Evolutionary conservation across 1,284 basidiomycete species (phyloP).

Genomic region (Moniliella sp.): DNA sequence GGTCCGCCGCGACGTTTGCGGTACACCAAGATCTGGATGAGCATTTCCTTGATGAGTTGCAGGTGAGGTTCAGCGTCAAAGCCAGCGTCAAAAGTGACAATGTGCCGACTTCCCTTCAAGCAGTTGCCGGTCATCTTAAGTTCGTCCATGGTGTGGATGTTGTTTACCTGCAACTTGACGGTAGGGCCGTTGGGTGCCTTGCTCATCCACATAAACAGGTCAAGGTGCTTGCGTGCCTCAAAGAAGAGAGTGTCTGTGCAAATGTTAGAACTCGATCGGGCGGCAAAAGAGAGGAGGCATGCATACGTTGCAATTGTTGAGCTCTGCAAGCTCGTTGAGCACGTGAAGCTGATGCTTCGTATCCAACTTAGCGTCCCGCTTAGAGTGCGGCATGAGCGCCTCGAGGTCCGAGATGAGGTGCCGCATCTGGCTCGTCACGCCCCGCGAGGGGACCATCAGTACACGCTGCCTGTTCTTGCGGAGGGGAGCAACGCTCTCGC

Average conservation of each 20-base stretch:
- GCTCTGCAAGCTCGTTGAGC: slow-evolving; percentile 84
- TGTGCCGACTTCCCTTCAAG: slow-evolving; percentile 74
- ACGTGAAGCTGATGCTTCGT: slow-evolving; percentile 84
- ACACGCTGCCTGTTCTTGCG: slow-evolving; percentile 45
- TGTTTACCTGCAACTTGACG: slow-evolving; percentile 91
- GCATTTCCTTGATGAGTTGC: slow-evolving; percentile 71
- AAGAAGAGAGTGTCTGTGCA: slow-evolving; percentile 67
- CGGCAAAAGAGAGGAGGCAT: no score
- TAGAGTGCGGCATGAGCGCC: slow-evolving; percentile 71
- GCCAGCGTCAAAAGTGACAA: slow-evolving; percentile 72
- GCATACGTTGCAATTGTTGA: slow-evolving; percentile 68
- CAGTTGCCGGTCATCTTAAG: slow-evolving; percentile 99
- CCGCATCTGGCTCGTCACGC: slow-evolving; percentile 84
- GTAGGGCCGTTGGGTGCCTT: slow-evolving; percentile 94
- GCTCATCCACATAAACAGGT: slow-evolving; percentile 86
- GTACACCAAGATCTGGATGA: slow-evolving; percentile 94
- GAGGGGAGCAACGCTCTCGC: slow-evolving; percentile 1
- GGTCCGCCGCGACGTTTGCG: slow-evolving; percentile 60
- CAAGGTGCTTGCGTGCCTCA: slow-evolving; percentile 69
- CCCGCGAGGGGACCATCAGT: slow-evolving; percentile 71
- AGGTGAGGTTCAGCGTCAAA: slow-evolving; percentile 81
- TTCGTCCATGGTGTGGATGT: slow-evolving; percentile 98
- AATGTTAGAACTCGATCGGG: no score
- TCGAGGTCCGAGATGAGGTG: slow-evolving; percentile 92
- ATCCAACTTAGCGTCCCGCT: slow-evolving; percentile 59